These are phyloP conservation scores for Sporothrix protearum DNA, from an alignment of 2,329 filamentous ascomycete species.

Conservation along the genomic window DNA sequence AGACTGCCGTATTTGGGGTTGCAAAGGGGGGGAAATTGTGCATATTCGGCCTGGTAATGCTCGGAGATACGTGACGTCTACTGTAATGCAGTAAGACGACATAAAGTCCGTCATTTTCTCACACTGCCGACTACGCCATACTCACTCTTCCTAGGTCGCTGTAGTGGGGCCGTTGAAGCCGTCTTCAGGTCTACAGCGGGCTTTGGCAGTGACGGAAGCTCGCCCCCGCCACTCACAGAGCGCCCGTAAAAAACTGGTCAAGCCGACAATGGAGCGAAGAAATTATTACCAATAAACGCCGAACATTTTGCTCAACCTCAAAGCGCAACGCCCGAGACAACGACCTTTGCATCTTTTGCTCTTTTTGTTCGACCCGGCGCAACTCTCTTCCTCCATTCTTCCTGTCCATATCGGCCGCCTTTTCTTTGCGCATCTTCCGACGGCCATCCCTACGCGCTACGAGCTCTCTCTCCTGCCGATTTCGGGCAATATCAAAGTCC, in stretches of 20 bases:
- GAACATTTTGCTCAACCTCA: background rate
- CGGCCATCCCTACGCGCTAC: background rate
- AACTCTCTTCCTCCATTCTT: background rate
- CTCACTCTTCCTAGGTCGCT: background rate
- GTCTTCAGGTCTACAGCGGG: background rate
- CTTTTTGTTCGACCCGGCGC: background rate
- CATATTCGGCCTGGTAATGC: background rate
- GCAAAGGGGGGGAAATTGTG: background rate
- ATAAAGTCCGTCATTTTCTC: background rate
- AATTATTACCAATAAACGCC: constrained; percentile 14
- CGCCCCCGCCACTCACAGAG: background rate
- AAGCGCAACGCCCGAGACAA: background rate
- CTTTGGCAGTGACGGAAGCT: background rate
- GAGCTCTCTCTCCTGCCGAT: background rate
- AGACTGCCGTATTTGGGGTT: background rate
- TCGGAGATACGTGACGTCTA: constrained; percentile 22
- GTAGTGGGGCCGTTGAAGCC: background rate
- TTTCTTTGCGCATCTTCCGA: constrained; percentile 1
- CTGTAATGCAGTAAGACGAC: background rate
- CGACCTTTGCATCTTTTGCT: background rate
- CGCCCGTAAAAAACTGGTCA: background rate
- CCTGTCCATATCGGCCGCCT: background rate
- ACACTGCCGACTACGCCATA: too few relatives aligned
- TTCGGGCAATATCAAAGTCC: constrained; percentile 14
- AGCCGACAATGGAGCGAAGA: background rate